phyloP scores from a whole-genome alignment of 768 basidiomycete species.

The Amanita subjunquillea region DNA sequence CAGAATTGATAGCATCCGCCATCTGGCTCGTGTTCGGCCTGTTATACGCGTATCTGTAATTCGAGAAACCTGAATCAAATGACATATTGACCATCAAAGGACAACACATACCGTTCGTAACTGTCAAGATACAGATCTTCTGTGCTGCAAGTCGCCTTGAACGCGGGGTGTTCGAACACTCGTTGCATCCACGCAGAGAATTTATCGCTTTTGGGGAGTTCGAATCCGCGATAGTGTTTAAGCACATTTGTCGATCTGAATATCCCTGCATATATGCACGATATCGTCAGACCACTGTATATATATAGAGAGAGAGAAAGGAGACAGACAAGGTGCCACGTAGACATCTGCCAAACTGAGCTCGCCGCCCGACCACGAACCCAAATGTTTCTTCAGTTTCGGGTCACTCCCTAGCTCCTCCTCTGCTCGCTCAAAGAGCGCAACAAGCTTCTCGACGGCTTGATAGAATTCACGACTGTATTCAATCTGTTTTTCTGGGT shows the following conservation, averaged over 20 bases:
- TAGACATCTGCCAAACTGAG: constrained; percentile 59
- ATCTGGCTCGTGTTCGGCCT: constrained; percentile 70
- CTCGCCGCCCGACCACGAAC: constrained; percentile 50
- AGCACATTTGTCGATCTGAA: constrained; percentile 56
- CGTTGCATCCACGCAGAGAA: constrained; percentile 44
- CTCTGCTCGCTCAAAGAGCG: constrained; percentile 48
- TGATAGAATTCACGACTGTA: constrained; percentile 42
- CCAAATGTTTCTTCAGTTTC: constrained; percentile 27
- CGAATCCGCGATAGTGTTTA: constrained; percentile 59
- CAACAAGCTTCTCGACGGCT: constrained; percentile 40
- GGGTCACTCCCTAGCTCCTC: constrained; percentile 15
- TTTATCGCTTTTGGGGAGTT: constrained; percentile 35
- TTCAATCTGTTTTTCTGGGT: constrained; percentile 37
- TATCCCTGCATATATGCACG: constrained; percentile 38
- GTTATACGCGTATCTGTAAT: constrained; percentile 61
- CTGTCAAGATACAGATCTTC: constrained; percentile 59
- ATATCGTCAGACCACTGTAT: neutral
- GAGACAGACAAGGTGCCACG: constrained; percentile 54
- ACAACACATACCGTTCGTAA: constrained; percentile 47
- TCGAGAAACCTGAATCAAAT: neutral
- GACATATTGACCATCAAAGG: neutral
- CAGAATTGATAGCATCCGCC: constrained; percentile 65
- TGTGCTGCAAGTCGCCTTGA: constrained; percentile 60
- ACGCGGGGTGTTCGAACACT: constrained; percentile 49
- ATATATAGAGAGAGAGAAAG: neutral